Percentiles rank a stretch among this genome's conserved stretches.
phyloP scores from a whole-genome alignment of 306 rosid species.

The Begonia peltatifolia region DNA sequence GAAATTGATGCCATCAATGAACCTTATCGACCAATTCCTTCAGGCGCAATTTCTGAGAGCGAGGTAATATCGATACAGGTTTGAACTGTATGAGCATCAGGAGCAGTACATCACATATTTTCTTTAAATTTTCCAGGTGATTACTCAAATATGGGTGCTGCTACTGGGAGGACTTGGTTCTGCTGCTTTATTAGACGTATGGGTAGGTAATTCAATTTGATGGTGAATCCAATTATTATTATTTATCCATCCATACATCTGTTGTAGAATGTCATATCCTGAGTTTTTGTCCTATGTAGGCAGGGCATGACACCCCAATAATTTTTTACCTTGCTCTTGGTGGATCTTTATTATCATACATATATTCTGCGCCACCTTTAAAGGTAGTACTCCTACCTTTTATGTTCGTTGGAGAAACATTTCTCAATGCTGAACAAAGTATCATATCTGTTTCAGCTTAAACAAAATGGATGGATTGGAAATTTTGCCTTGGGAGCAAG shows the following conservation, averaged over 20 bases:
- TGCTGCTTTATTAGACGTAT: constrained; percentile 75
- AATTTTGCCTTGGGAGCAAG: constrained; percentile 98
- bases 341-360: constrained; percentile 79
- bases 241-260: not conserved
- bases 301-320: constrained; percentile 71
- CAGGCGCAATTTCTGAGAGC: constrained; percentile 84
- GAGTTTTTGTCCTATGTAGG: constrained; percentile 35
- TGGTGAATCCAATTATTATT: not conserved
- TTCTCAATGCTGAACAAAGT: constrained; percentile 15
- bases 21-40: constrained; percentile 98
- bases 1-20: constrained; percentile 95
- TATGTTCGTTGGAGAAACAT: not conserved
- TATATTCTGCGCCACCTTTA: constrained; percentile 94
- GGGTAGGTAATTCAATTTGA: constrained; percentile 48
- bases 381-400: constrained; percentile 33
- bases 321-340: constrained; percentile 81
- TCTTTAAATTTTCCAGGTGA: constrained; percentile 40
- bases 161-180: constrained; percentile 71
- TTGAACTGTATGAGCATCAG: not conserved
- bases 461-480: constrained; percentile 99
- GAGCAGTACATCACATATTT: constrained; percentile 4
- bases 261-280: constrained; percentile 14
- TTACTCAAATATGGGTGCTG: constrained; percentile 90
- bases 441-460: constrained; percentile 47
- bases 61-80: constrained; percentile 36